Evolutionary conservation across 805 yeast genomes (phyloP), one percentile per base, ranked within the genome.

Genomic region (Tetrapisispora taiwanensis): DNA sequence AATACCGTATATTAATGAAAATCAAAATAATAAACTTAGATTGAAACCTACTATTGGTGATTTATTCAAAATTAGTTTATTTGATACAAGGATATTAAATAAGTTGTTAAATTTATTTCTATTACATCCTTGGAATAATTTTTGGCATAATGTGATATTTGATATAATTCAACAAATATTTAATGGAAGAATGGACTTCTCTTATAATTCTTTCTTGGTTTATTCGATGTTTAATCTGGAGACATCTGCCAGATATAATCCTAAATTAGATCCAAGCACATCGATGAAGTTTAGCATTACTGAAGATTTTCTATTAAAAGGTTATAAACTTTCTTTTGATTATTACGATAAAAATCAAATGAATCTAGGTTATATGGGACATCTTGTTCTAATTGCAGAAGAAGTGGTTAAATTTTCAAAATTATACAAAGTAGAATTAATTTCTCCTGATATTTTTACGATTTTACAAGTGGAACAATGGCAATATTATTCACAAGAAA

Each of bases 291-390:
- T 77, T 57, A 81, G 79, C 41, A 60, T 71, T 12, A 75, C 82
- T 38, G 75, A 80, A 1, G 71, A 74, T 52, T 62, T 74, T 26
- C 78, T 83, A 18, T 69, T 82, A 18, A 69, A 71, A 31, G 89
- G 89, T 4, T 84, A 82, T 52, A 64, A 66, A 48, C 65, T 66
- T 26, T 79, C 84, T 46, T 74, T 75, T 47, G 72, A 72, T 30
- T 75, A 78, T 55, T 84, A 84, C 59, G 74, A 72, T 50, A 67
- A 67, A 46, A 70, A 71, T 14, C 77, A 78, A 4, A 74, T 84
- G 34, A 73, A 94, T 44, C 75, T 89, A 33, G 98, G 98, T 0
- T 92, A 87, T 59, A 88, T 89, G 87, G 98, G 98, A n/a, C 98
- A 92, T 61, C 67, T 92, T 50, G 87, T 95, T 7, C 69, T 92